Conservation (phyloP, 192 early-diverging fungal species). For the Backusella liffmaniae region DNA sequence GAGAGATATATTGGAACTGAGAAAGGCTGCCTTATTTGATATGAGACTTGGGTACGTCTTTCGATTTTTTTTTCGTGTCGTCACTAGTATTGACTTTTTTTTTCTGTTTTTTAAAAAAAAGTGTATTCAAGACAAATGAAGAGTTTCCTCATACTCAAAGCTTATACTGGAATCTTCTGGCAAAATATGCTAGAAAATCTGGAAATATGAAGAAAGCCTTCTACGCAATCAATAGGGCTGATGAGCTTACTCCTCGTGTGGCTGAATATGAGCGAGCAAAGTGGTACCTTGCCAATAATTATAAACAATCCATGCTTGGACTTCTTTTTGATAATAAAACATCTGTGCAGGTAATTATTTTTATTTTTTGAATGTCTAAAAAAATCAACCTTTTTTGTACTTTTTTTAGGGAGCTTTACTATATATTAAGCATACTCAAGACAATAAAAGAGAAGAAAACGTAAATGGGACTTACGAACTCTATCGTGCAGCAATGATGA, state of each 20-base stretch:
- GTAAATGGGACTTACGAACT: neutral
- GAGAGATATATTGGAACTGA: neutral
- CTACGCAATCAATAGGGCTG: neutral
- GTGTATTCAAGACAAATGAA: neutral
- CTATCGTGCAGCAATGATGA: neutral
- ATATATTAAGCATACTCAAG: neutral
- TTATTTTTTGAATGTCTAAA: conserved; percentile 22
- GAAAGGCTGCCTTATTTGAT: conserved; percentile 13
- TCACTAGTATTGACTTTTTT: neutral
- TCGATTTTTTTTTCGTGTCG: neutral
- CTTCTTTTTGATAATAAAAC: neutral
- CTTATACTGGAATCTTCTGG: conserved; percentile 1
- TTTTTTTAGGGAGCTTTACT: neutral
- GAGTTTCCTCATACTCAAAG: neutral
- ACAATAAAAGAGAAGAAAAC: neutral
- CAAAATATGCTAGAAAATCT: neutral
- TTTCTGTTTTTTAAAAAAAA: neutral
- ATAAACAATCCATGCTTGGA: neutral
- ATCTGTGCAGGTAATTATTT: conserved; percentile 31
- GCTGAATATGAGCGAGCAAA: neutral
- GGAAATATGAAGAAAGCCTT: neutral
- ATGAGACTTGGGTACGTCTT: neutral
- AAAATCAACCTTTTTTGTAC: conserved; percentile 11
- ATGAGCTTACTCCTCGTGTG: neutral
- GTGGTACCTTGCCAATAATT: neutral